These are phyloP conservation scores for Bromus sterilis DNA, from an alignment of 176 grass and related monocot species.

Conservation along the genomic window DNA sequence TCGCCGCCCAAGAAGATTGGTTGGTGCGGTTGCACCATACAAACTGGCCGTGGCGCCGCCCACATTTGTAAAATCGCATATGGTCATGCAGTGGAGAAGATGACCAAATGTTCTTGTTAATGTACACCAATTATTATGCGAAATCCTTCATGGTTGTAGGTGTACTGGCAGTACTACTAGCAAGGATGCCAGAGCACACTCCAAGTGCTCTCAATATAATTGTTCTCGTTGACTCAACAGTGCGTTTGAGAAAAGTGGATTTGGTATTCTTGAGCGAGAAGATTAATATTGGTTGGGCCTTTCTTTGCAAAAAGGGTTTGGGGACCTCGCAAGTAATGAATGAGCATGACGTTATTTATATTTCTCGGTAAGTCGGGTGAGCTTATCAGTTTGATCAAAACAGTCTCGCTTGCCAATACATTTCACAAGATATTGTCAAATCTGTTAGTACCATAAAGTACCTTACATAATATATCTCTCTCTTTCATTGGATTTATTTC, in stretches of 20 bases:
- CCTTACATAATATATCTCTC: background rate
- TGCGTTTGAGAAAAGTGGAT: background rate
- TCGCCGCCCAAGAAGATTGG: constrained; percentile 34
- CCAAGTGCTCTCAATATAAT: constrained; percentile 6
- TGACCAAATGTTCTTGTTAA: constrained; percentile 11
- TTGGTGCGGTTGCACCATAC: constrained; percentile 25
- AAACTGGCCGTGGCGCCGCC: background rate
- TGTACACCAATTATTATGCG: background rate
- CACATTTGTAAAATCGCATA: background rate
- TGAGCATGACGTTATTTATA: background rate
- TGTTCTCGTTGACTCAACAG: constrained; percentile 4
- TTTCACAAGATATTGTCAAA: constrained; percentile 5
- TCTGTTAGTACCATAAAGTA: constrained; percentile 34
- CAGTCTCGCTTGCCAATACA: background rate
- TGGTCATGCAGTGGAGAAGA: background rate
- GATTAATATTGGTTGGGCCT: constrained; percentile 19
- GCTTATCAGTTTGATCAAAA: constrained; percentile 18
- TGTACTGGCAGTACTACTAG: background rate
- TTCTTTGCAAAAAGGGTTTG: background rate
- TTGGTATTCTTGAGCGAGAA: constrained; percentile 15
- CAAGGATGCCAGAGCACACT: background rate
- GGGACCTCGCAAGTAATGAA: background rate
- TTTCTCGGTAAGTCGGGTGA: constrained; percentile 22
- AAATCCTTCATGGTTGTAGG: constrained; percentile 3
- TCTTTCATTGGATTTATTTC: background rate